Conservation (phyloP, 2,329 filamentous ascomycete genomes). For the Fusarium drepaniforme region DNA sequence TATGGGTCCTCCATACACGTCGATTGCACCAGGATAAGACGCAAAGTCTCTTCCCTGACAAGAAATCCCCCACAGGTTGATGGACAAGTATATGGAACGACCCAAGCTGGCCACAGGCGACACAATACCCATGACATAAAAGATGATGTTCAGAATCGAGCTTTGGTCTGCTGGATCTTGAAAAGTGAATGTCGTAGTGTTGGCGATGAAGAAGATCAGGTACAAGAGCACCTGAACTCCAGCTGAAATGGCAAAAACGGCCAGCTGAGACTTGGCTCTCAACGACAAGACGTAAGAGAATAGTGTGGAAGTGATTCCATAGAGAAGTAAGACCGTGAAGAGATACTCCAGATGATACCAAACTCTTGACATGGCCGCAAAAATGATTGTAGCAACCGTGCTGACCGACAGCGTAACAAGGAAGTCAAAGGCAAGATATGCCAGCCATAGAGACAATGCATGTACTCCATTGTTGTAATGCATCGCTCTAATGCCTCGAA, state of each 20-base stretch:
- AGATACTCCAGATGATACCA: constrained; percentile 14
- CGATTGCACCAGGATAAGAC: neutral
- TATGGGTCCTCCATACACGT: neutral
- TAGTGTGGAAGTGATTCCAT: constrained; percentile 4
- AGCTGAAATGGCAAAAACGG: constrained; percentile 4
- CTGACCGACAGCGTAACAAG: neutral
- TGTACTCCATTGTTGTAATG: constrained; percentile 20
- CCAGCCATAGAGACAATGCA: constrained; percentile 2
- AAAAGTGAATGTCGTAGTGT: neutral
- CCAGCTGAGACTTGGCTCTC: constrained; percentile 2
- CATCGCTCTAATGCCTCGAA: constrained; percentile 15
- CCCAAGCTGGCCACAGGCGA: neutral
- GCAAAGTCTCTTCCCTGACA: neutral
- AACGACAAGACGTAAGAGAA: constrained; percentile 1
- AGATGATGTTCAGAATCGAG: neutral
- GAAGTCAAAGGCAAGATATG: constrained; percentile 9
- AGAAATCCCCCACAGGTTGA: neutral
- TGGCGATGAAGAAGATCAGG: constrained; percentile 9
- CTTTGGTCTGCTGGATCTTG: neutral
- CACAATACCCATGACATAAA: neutral
- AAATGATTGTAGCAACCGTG: neutral
- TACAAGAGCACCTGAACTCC: neutral
- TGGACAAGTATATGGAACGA: neutral
- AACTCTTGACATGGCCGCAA: neutral
- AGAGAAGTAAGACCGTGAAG: constrained; percentile 1